These are phyloP conservation scores for Fusarium sp. DNA, from an alignment of 2,329 filamentous ascomycete genomes.

Conservation along the genomic window DNA sequence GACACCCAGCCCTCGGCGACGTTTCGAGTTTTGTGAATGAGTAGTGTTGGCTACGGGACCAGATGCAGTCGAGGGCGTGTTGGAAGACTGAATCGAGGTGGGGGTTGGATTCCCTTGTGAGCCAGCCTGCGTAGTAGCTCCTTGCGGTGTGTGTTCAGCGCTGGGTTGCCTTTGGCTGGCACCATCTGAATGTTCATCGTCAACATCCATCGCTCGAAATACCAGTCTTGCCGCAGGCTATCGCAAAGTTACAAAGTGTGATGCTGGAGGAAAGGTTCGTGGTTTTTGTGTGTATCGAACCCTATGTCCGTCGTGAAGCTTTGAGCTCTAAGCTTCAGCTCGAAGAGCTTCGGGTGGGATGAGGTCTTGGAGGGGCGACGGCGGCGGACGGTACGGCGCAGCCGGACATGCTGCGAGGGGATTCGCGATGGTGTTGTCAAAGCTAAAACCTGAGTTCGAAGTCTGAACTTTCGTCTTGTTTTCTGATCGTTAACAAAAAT, in stretches of 20 bases:
- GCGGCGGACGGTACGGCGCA: constrained; percentile 35
- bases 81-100: constrained; percentile 44
- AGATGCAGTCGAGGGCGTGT: constrained; percentile 41
- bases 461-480: not conserved
- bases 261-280: not conserved
- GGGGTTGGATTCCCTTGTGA: constrained; percentile 48
- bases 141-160: constrained; percentile 50
- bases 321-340: constrained; percentile 31
- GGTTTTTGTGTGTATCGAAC: constrained; percentile 2
- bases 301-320: constrained; percentile 9
- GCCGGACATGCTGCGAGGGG: constrained; percentile 43
- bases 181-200: constrained; percentile 46
- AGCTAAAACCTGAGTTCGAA: constrained; percentile 26
- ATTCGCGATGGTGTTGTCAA: constrained; percentile 13
- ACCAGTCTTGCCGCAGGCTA: constrained; percentile 12
- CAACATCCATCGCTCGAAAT: constrained; percentile 47
- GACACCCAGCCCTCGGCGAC: constrained; percentile 64
- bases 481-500: not conserved
- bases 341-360: constrained; percentile 25
- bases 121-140: constrained; percentile 30
- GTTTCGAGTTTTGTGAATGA: constrained; percentile 57
- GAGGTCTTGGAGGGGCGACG: constrained; percentile 34
- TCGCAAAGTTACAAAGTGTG: not conserved
- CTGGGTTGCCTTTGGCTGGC: constrained; percentile 48
- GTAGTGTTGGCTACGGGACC: constrained; percentile 31